Base-by-base conservation (phyloP, 1,284 basidiomycete genomes). In the Leccinum fallax region DNA sequence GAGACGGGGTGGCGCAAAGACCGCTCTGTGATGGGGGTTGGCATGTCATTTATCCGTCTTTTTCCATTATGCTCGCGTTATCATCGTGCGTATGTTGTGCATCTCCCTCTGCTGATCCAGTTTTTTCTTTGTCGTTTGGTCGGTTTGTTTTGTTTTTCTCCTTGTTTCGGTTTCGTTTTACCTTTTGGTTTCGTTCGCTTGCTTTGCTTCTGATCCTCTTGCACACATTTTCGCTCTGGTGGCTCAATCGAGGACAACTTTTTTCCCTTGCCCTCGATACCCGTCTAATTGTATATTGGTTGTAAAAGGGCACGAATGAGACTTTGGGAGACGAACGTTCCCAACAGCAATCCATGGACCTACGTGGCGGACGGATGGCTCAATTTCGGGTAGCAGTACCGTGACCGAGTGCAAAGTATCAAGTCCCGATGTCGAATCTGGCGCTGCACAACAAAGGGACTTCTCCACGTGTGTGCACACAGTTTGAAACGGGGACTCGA, bases 291-390 rank as follows among this genome's bases (percentile, higher is more conserved):
- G 16, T 65, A 64, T 56, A 51, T 62, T 36, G 60, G 19, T 63
- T 65, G 63, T 63, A 65, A 21, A 89, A 65, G 6, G 84, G 72
- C 28, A 62, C 26, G 62, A 38, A 53, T 56, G 54, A 53, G 63
- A 60, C 8, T 16, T n/a, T 9, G 65, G 64, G 16, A 75, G 61
- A 64, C 85, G 80, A 1, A 92, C 72, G 66, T 88, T 87, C 3
- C 82, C 77, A 15, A 90, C 70, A 10, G 83, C 78, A 13, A 90
- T 75, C 89, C 90, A 92, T 36, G 76, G 65, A 34, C 75, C 79
- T 8, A 76, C 38, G 59, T 61, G 30, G 9, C 70, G 74, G 26
- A 72, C 63, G 16, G 70, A 65, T 38, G 69, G 64, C 10, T 24
- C 63, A n/a, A 63, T 55, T 49, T 72, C 61, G 4, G 46, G 46